Evolutionary conservation across 2,329 filamentous ascomycete genomes (phyloP), one percentile per base, ranked within the genome.

Genomic region (Dothistroma pini): DNA sequence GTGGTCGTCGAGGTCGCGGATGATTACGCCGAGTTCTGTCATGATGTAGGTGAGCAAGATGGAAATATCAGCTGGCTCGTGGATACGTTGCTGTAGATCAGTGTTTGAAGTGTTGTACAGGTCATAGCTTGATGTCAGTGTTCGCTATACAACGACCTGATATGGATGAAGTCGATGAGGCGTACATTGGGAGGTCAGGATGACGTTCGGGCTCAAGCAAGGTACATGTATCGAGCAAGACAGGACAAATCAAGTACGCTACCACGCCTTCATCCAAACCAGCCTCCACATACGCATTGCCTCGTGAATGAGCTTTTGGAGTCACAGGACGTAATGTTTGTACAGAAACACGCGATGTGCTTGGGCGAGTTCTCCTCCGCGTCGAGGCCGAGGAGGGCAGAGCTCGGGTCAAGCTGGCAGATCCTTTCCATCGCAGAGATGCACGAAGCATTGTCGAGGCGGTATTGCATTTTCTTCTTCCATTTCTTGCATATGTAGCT

Each of bases 1-100:
- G 22, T 56, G 9, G 14, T 56, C n/a, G 22, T 51, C 56, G 29
- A 64, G 54, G 29, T 64, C 59, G 34, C 53, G 44, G 22, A 60
- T 60, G 51, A 60, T 53, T n/a, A 35, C 31, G 31, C 51, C 31
- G 29, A 53, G 51, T 53, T 53, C 51, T 32, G 51, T n/a, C 51
- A 57, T 19, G 51, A 21, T 21, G 8, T 14, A n/a, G 22, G 21
- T 50, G 34, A 4, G 21, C 8, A 50, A 32, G 25, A 19, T 38
- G 21, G 4, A 29, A 19, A 12, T 14, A 25, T 10, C 4, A 22
- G 31, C 19, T 29, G 2, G 25, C 3, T 29, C 25, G 25, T 29
- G 25, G 6, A 29, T 2, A 29, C 6, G 3, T 29, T 6, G 25
- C 25, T 29, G 6, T 6, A 3, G 25, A 3, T 6, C 25, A 6